Evolutionary conservation across 2,329 filamentous ascomycete genomes (phyloP).

Genomic region (Beauveria sp.): DNA sequence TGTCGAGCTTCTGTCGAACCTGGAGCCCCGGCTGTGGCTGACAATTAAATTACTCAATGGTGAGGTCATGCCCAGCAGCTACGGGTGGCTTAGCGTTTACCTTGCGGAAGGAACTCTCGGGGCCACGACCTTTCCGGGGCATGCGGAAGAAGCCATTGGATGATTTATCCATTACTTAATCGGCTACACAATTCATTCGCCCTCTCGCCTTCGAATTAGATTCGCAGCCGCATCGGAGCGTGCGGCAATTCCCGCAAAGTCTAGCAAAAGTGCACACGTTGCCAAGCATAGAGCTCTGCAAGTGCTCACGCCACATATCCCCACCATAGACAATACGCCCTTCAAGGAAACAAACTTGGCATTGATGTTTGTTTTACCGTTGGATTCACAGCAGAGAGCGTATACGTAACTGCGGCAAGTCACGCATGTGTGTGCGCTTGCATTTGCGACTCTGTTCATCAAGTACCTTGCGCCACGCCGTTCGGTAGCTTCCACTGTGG

Average conservation of each 20-base stretch:
- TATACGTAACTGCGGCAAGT: too few species aligned
- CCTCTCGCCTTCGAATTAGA: background rate
- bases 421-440: too few species aligned
- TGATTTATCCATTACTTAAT: background rate
- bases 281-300: background rate
- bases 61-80: constrained; percentile 3
- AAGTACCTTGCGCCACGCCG: background rate
- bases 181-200: background rate
- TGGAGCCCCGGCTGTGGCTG: background rate
- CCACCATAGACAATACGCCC: background rate
- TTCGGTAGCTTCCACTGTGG: background rate
- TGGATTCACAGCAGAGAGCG: constrained; percentile 19
- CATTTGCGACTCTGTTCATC: too few species aligned
- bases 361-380: constrained; percentile 9
- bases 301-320: background rate
- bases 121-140: background rate
- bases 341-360: background rate
- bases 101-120: background rate
- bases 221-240: background rate
- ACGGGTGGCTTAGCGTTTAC: constrained; percentile 1
- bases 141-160: background rate
- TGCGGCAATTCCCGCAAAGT: background rate
- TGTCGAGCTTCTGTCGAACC: background rate
- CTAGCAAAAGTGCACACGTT: too few species aligned
- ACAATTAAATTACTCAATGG: background rate